phyloP scores from a whole-genome alignment of 2,329 filamentous ascomycete genomes.

The Calonectria fujianensis region DNA sequence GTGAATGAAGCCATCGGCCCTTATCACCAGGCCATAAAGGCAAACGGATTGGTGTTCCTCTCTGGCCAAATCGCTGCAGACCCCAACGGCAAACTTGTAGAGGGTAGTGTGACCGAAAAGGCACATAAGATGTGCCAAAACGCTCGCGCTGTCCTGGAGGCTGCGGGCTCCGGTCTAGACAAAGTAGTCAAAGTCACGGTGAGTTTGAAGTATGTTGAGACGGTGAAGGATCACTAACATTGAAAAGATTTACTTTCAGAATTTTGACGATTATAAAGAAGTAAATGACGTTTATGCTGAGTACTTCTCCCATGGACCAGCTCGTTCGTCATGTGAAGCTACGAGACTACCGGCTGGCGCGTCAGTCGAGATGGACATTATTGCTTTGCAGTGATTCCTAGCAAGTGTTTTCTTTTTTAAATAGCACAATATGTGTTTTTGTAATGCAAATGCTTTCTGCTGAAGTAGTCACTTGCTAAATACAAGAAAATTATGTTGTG shows the following conservation, averaged over 20 bases:
- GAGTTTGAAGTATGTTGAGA: not conserved
- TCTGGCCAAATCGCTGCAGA: conserved; percentile 82
- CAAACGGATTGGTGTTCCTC: conserved; percentile 75
- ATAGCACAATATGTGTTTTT: not conserved
- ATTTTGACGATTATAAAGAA: conserved; percentile 42
- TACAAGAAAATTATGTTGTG: not conserved
- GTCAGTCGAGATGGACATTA: conserved; percentile 45
- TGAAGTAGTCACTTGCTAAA: not conserved
- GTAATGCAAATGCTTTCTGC: not conserved
- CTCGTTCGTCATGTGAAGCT: conserved; percentile 40
- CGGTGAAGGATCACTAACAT: not conserved
- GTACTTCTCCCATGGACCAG: conserved; percentile 47
- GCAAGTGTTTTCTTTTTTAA: not conserved
- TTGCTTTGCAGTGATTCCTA: conserved; percentile 30
- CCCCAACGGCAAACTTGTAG: conserved; percentile 72
- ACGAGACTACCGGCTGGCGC: conserved; percentile 42
- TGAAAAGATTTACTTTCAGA: conserved; percentile 38
- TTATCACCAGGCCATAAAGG: conserved; percentile 49
- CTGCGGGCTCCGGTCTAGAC: conserved; percentile 77
- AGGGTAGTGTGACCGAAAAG: conserved; percentile 71
- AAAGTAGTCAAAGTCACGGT: conserved; percentile 80
- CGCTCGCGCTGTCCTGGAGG: conserved; percentile 80
- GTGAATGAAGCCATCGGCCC: conserved; percentile 15
- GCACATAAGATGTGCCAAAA: conserved; percentile 64
- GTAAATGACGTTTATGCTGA: conserved; percentile 45